Conservation (phyloP, 2,329 filamentous ascomycete species). For the Curvularia hawaiiensis region DNA sequence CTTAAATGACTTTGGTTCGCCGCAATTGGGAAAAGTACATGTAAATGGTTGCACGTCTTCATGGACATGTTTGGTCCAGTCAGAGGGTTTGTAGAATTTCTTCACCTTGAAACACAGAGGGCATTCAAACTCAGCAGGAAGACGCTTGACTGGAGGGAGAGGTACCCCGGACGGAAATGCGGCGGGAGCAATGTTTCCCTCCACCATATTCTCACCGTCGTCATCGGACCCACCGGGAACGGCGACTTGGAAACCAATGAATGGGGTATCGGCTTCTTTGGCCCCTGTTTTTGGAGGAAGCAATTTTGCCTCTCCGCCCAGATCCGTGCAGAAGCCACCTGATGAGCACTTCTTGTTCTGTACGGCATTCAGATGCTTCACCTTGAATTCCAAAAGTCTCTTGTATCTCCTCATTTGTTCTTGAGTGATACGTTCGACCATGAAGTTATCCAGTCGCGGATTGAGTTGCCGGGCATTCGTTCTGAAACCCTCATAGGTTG, state of each 20-base stretch:
- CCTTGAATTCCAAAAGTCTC: conserved; percentile 69
- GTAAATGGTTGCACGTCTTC: conserved; percentile 94
- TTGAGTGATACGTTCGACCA: conserved; percentile 81
- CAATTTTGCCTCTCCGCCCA: conserved; percentile 68
- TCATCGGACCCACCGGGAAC: conserved; percentile 65
- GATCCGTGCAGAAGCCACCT: conserved; percentile 65
- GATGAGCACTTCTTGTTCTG: conserved; percentile 64
- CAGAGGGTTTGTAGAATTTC: conserved; percentile 86
- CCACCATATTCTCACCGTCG: conserved; percentile 67
- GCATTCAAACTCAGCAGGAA: conserved; percentile 90
- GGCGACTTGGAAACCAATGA: conserved; percentile 60
- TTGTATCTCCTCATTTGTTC: conserved; percentile 84
- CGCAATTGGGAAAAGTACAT: conserved; percentile 84
- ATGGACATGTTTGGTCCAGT: conserved; percentile 96
- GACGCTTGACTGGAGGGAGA: conserved; percentile 73
- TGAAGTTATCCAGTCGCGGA: conserved; percentile 68
- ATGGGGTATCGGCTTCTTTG: conserved; percentile 63
- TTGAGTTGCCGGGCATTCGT: conserved; percentile 75
- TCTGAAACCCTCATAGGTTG: conserved; percentile 77
- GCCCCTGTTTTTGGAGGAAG: conserved; percentile 65
- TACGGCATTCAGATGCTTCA: conserved; percentile 70
- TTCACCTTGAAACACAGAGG: conserved; percentile 84
- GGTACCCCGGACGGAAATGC: conserved; percentile 83
- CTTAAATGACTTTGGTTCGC: conserved; percentile 90
- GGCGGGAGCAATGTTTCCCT: conserved; percentile 71